A percentile compares a stretch with the other conserved stretches of the same genome.
These are phyloP conservation scores for Chlorociboria aeruginascens DNA, from an alignment of 495 filamentous ascomycete species.

Conservation along the genomic window DNA sequence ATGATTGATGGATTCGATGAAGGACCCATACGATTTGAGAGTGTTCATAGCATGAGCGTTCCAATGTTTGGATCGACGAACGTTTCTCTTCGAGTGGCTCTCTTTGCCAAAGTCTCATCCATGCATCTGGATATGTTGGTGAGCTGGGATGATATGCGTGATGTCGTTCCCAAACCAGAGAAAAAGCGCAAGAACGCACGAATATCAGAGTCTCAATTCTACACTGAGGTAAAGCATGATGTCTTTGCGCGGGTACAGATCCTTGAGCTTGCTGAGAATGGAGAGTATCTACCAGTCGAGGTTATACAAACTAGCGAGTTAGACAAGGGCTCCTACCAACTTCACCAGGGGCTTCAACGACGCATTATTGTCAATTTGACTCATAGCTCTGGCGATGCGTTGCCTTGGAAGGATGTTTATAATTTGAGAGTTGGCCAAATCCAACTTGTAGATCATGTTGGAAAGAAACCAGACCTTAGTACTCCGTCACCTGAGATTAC, in stretches of 20 bases:
- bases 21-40: constrained; percentile 88
- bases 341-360: constrained; percentile 90
- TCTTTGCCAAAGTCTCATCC: constrained; percentile 80
- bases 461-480: constrained; percentile 70
- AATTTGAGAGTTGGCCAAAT: constrained; percentile 67
- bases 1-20: constrained; percentile 94
- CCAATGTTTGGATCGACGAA: constrained; percentile 71
- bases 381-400: constrained; percentile 75
- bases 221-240: constrained; percentile 85
- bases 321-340: constrained; percentile 79
- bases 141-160: constrained; percentile 98
- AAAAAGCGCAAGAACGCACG: constrained; percentile 56
- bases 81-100: constrained; percentile 71
- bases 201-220: constrained; percentile 84
- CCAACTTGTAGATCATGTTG: constrained; percentile 69
- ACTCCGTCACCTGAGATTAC: constrained; percentile 59
- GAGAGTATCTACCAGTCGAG: constrained; percentile 85
- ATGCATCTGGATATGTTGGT: constrained; percentile 97
- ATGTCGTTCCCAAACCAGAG: constrained; percentile 40
- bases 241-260: constrained; percentile 80
- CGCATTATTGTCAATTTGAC: constrained; percentile 75
- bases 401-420: constrained; percentile 76
- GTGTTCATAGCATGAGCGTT: constrained; percentile 96
- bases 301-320: constrained; percentile 73
- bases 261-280: constrained; percentile 79